Conservation (phyloP, 352 stramenopile species). For the Globisporangium spinosum region DNA sequence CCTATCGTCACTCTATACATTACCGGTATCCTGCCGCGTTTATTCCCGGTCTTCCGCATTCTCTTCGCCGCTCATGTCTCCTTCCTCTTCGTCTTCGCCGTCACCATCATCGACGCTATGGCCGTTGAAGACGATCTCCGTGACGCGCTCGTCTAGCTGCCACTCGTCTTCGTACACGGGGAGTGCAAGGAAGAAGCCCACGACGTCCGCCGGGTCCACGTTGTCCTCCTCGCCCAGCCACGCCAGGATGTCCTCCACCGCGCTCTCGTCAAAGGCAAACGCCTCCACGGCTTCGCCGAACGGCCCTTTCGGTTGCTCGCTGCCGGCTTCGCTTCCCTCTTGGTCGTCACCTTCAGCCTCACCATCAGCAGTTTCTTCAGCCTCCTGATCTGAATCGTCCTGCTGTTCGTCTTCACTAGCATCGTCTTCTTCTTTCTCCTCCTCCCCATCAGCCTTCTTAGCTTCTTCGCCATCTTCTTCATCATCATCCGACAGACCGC, state of each 20-base stretch:
- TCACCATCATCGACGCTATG: constrained; percentile 22
- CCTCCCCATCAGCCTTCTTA: constrained; percentile 7
- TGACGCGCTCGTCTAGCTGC: constrained; percentile 73
- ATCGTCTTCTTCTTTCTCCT: constrained; percentile 24
- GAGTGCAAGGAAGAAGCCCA: constrained; percentile 68
- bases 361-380: constrained; percentile 17
- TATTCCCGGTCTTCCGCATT: constrained; percentile 18
- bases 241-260: constrained; percentile 34
- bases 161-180: constrained; percentile 75
- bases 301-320: constrained; percentile 19
- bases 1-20: constrained; percentile 24
- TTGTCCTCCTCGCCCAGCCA: constrained; percentile 48
- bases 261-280: constrained; percentile 57
- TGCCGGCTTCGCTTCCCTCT: background rate
- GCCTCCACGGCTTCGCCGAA: constrained; percentile 52
- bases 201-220: constrained; percentile 51
- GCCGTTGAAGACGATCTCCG: constrained; percentile 62
- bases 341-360: background rate
- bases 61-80: constrained; percentile 1
- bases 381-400: background rate
- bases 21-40: constrained; percentile 14
- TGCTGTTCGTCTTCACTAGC: constrained; percentile 25
- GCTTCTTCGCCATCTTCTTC: constrained; percentile 25
- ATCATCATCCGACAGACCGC: constrained; percentile 18
- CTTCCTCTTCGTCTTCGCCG: background rate